Conservation (phyloP, 768 basidiomycete genomes). For the Leucogyrophana mollusca region DNA sequence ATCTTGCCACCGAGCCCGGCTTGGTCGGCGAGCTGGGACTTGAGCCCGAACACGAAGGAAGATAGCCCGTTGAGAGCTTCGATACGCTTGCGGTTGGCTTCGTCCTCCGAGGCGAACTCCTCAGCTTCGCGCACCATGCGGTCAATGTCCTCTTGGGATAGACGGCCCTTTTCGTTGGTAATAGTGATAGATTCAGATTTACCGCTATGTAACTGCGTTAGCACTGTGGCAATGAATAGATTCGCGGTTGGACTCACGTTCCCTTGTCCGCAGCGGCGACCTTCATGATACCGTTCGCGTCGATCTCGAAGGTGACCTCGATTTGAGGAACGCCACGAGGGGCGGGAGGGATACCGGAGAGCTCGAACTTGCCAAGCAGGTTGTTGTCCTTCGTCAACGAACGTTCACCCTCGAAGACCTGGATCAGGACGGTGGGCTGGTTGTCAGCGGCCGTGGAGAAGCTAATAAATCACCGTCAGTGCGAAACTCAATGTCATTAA, state of each 20-base stretch:
- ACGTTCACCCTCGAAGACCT: constrained; percentile 98
- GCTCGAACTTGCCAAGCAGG: constrained; percentile 95
- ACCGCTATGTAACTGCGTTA: constrained; percentile 43
- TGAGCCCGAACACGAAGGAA: constrained; percentile 82
- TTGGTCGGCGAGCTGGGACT: constrained; percentile 81
- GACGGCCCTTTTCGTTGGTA: constrained; percentile 94
- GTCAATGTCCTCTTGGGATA: constrained; percentile 87
- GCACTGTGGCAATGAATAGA: not conserved
- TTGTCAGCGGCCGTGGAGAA: constrained; percentile 88
- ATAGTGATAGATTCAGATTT: constrained; percentile 91
- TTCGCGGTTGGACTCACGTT: constrained; percentile 51
- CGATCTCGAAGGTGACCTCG: constrained; percentile 95
- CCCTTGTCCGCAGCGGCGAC: constrained; percentile 93
- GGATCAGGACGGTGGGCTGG: constrained; percentile 94
- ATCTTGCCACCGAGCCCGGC: constrained; percentile 92
- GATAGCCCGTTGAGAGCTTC: constrained; percentile 84
- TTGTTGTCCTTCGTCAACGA: constrained; percentile 98
- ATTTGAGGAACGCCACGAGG: constrained; percentile 98
- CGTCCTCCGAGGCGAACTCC: constrained; percentile 83
- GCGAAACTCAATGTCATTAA: not conserved
- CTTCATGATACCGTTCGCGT: constrained; percentile 95
- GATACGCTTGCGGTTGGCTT: constrained; percentile 75
- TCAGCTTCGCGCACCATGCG: constrained; percentile 95
- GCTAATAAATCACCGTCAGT: constrained; percentile 23
- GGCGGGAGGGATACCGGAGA: constrained; percentile 88